Percentiles rank a stretch among this genome's conserved stretches.
Conservation (phyloP, 148 eudicot species). For the Linanthus parryae region DNA sequence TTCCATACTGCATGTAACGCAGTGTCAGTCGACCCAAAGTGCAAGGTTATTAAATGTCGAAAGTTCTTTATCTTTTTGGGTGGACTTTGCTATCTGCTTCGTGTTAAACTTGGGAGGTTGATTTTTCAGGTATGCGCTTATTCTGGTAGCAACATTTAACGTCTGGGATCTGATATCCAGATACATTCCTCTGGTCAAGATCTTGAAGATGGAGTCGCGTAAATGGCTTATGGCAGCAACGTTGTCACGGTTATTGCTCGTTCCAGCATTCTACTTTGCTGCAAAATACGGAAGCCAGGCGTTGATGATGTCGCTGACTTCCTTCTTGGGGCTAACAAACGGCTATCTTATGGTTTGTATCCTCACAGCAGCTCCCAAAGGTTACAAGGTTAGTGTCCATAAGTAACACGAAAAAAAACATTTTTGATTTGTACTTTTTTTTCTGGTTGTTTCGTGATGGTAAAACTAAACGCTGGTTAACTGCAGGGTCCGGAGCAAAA, state of each 20-base stretch:
- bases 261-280: slow-evolving; percentile 64
- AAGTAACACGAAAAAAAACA: background rate
- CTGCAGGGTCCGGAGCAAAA: slow-evolving; percentile 86
- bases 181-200: slow-evolving; percentile 37
- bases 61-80: no score
- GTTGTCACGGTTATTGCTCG: slow-evolving; percentile 38
- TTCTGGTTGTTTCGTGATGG: no score
- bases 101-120: no score
- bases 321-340: slow-evolving; percentile 47
- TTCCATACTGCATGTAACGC: no score
- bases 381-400: slow-evolving; percentile 43
- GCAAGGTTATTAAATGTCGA: no score
- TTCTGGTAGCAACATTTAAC: slow-evolving; percentile 59
- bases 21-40: no score
- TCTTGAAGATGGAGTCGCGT: slow-evolving; percentile 32
- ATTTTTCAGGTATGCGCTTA: slow-evolving; percentile 49
- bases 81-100: no score
- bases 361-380: slow-evolving; percentile 46
- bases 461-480: no score
- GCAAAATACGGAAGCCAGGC: slow-evolving; percentile 66
- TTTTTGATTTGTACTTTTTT: background rate
- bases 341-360: slow-evolving; percentile 74
- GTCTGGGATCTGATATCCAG: slow-evolving; percentile 50
- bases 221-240: slow-evolving; percentile 33
- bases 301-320: slow-evolving; percentile 58